Evolutionary conservation across 2,329 filamentous ascomycete genomes (phyloP), one percentile per base, ranked within the genome.

Genomic region (Coniochaeta sp.): DNA sequence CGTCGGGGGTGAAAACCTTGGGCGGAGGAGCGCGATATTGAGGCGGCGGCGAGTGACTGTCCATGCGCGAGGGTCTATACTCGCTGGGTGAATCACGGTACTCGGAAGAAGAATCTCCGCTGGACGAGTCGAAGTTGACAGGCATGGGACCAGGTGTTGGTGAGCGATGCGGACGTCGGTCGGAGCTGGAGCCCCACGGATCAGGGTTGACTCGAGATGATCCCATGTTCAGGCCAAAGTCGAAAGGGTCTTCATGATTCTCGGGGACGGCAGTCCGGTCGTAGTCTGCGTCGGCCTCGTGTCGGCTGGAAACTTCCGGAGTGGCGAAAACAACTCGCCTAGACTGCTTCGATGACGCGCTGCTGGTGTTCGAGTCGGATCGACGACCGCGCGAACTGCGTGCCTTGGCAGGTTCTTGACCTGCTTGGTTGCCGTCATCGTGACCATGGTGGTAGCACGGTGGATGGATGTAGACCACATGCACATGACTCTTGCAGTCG

Each of bases 271-370:
- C 47, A 28, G 22, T 52, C 47, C 47, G 47, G 47, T 52, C 47
- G 47, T 52, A 52, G 47, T 52, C 47, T 14, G 47, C 47, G 26
- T 52, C 47, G 47, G 47, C 47, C 47, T 52, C 47, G 12, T 52
- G 47, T 1, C 47, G 22, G 47, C 47, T 52, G 16, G 47, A 52
- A 28, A 52, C 47, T 24, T 52, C 47, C 3, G 47, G 47, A 5
- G 47, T 52, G 47, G 47, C 47, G 47, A 52, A 52, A 24, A 24
- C 47, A 52, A 52, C 47, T 52, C 47, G 47, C 47, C 47, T 52
- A 28, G 47, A 31, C 47, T 52, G 22, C 47, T 26, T 28, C 47
- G 47, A 52, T 24, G 47, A 47, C 1, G 43, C 31, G 9, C 24
- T 52, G 14, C 24, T 52, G 26, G 24, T 31, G 47, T 17, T 31